Percentiles rank a stretch among this genome's conserved stretches.
Evolutionary conservation across 495 filamentous ascomycete species (phyloP).

Genomic region (Amphirosellinia nigrospora): DNA sequence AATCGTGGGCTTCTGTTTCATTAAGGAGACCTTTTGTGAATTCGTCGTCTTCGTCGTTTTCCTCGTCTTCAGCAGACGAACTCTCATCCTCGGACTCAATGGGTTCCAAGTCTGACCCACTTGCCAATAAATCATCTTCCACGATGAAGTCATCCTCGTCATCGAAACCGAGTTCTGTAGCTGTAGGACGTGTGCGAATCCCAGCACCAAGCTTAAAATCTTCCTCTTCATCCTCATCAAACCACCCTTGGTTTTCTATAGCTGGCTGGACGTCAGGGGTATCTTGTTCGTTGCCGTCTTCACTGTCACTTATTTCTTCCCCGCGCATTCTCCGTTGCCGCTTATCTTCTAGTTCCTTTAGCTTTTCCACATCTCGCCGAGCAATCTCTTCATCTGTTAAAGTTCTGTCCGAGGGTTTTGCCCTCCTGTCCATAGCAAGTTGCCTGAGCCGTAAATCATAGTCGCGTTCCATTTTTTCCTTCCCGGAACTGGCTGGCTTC

Average conservation of each 20-base stretch:
- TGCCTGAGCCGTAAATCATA: constrained; percentile 85
- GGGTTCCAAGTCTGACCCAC: constrained; percentile 66
- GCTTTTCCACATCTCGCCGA: constrained; percentile 71
- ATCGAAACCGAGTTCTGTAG: constrained; percentile 66
- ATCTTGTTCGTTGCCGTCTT: constrained; percentile 46
- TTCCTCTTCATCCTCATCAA: constrained; percentile 54
- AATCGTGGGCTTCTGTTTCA: constrained; percentile 54
- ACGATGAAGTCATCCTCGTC: constrained; percentile 93
- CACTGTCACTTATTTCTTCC: constrained; percentile 55
- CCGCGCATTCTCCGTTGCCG: constrained; percentile 76
- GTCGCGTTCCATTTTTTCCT: constrained; percentile 68
- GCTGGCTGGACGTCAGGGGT: constrained; percentile 29
- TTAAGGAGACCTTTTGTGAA: constrained; percentile 69
- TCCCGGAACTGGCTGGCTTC: constrained; percentile 63
- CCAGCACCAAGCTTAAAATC: constrained; percentile 63
- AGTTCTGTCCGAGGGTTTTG: constrained; percentile 82
- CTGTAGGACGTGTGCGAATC: constrained; percentile 53
- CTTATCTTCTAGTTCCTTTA: constrained; percentile 81
- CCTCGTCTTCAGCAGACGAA: constrained; percentile 59
- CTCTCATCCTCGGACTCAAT: constrained; percentile 59
- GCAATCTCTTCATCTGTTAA: constrained; percentile 90
- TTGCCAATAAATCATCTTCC: constrained; percentile 82
- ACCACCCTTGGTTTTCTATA: constrained; percentile 29
- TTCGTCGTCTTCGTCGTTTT: constrained; percentile 67
- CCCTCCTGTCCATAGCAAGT: constrained; percentile 79